Evolutionary conservation across 2,329 filamentous ascomycete genomes (phyloP).

Genomic region (Microsporum ferrugineum): DNA sequence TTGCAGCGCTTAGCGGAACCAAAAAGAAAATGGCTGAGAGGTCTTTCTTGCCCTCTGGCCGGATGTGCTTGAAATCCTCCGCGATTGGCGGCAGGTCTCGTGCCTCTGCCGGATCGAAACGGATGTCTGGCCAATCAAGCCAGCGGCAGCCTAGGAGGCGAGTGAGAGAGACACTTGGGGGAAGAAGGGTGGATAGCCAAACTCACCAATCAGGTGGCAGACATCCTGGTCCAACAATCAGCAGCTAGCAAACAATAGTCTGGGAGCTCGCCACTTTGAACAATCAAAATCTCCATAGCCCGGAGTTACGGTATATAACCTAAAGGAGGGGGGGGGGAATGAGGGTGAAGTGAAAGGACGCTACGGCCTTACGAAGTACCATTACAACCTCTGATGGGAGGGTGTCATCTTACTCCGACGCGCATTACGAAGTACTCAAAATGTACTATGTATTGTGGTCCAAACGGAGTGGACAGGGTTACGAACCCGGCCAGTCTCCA

Average conservation of each 20-base stretch:
- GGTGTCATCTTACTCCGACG: background rate
- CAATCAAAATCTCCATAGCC: background rate
- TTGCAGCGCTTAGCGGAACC: slow-evolving; percentile 11
- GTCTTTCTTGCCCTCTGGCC: slow-evolving; percentile 8
- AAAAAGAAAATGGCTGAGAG: slow-evolving; percentile 3
- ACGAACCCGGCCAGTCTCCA: background rate
- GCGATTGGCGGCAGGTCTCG: slow-evolving; percentile 15
- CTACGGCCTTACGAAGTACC: background rate
- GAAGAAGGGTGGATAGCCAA: background rate
- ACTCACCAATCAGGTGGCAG: background rate
- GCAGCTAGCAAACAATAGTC: slow-evolving; percentile 6
- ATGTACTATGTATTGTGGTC: background rate
- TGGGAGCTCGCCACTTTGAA: slow-evolving; percentile 2
- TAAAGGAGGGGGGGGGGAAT: background rate
- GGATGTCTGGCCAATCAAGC: background rate
- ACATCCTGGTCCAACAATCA: background rate
- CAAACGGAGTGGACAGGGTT: background rate
- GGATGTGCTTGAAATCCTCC: slow-evolving; percentile 14
- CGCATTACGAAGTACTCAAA: background rate
- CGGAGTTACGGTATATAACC: slow-evolving; percentile 3
- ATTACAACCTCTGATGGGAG: background rate
- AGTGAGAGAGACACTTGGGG: background rate
- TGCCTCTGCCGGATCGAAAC: slow-evolving; percentile 8
- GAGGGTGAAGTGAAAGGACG: background rate
- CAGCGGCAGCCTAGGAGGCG: background rate